A percentile compares a stretch with the other conserved stretches of the same genome.
phyloP scores from a whole-genome alignment of 257 asterid species.

The Voacanga thouarsii region DNA sequence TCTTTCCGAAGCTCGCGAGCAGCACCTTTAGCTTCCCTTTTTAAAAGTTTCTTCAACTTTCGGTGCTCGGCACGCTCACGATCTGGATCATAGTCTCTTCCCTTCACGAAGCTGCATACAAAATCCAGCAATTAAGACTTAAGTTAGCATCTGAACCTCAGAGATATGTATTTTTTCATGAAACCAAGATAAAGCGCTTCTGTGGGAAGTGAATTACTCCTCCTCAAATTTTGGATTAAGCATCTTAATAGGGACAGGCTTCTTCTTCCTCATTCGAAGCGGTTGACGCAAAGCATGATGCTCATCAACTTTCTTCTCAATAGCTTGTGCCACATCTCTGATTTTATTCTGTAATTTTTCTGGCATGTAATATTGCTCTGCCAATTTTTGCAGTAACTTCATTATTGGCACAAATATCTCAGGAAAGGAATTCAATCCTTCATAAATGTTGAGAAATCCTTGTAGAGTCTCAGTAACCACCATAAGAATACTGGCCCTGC shows the following conservation, averaged over 20 bases:
- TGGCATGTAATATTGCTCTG: slow-evolving; percentile 51
- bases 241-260: slow-evolving; percentile 47
- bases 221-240: slow-evolving; percentile 89
- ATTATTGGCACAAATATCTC: slow-evolving; percentile 77
- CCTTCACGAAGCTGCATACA: slow-evolving; percentile 76
- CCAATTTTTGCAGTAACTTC: slow-evolving; percentile 45
- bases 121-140: slow-evolving; percentile 10
- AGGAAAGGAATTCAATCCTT: slow-evolving; percentile 65
- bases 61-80: slow-evolving; percentile 76
- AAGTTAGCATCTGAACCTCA: neutral
- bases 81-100: slow-evolving; percentile 97
- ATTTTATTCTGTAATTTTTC: slow-evolving; percentile 51
- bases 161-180: neutral
- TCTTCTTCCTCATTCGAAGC: slow-evolving; percentile 61
- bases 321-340: slow-evolving; percentile 35
- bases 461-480: slow-evolving; percentile 57
- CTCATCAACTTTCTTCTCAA: slow-evolving; percentile 56
- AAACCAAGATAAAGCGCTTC: neutral
- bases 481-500: slow-evolving; percentile 69
- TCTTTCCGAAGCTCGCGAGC: slow-evolving; percentile 80
- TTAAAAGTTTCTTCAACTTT: slow-evolving; percentile 57
- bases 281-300: slow-evolving; percentile 63
- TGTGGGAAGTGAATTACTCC: slow-evolving; percentile 35
- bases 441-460: slow-evolving; percentile 56
- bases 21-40: slow-evolving; percentile 73